Evolutionary conservation across 2,329 filamentous ascomycete genomes (phyloP).

Genomic region (Venturia effusa): DNA sequence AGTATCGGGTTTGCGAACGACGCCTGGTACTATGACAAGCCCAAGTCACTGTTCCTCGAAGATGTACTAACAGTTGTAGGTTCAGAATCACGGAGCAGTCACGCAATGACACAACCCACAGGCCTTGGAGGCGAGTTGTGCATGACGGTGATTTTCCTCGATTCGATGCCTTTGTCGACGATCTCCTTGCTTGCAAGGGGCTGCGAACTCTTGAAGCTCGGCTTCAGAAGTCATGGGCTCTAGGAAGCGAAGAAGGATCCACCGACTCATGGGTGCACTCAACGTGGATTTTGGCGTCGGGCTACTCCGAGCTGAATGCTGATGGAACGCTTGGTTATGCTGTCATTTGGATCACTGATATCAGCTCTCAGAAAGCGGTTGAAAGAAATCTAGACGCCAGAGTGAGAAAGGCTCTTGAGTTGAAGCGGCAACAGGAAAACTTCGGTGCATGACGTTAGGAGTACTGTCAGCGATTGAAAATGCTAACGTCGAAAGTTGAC

Average conservation of each 20-base stretch:
- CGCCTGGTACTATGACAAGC: conserved; percentile 2
- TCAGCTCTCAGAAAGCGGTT: conserved; percentile 11
- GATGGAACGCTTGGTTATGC: conserved; percentile 9
- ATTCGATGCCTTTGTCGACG: conserved; percentile 4
- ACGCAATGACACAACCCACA: background rate
- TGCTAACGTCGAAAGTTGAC: background rate
- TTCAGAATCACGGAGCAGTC: conserved; percentile 1
- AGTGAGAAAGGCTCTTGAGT: conserved; percentile 7
- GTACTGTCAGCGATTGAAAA: background rate
- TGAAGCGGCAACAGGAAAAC: conserved; percentile 8
- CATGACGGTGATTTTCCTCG: conserved; percentile 4
- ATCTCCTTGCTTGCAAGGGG: conserved; percentile 4
- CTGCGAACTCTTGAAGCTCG: conserved; percentile 4
- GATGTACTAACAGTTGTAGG: background rate
- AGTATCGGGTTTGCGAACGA: conserved; percentile 8
- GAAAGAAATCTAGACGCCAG: background rate
- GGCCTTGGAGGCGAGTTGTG: conserved; percentile 3
- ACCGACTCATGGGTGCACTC: background rate
- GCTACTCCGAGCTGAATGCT: conserved; percentile 9
- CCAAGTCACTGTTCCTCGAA: background rate
- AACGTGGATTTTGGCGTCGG: conserved; percentile 12
- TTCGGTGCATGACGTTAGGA: background rate
- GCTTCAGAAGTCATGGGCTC: background rate
- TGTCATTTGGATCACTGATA: conserved; percentile 12
- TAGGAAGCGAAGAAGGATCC: background rate